phyloP scores from a whole-genome alignment of 1,284 basidiomycete species.

The Ustilago bromivora region DNA sequence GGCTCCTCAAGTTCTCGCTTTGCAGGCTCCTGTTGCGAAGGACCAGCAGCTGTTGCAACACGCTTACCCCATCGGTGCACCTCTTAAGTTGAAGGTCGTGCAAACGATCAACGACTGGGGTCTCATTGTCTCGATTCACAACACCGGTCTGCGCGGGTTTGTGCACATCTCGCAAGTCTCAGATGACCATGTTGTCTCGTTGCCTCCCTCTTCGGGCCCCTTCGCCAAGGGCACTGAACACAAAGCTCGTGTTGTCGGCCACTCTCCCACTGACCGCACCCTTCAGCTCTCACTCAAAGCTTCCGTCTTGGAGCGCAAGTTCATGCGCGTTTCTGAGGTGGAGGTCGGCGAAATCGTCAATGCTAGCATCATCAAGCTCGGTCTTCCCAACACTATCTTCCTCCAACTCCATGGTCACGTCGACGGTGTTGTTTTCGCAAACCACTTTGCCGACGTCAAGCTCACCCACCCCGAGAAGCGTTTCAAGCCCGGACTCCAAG shows the following conservation, averaged over 20 bases:
- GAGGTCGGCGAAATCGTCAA: constrained; percentile 60
- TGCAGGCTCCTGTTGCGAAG: constrained; percentile 46
- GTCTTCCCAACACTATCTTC: constrained; percentile 62
- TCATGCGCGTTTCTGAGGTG: constrained; percentile 86
- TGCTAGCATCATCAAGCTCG: constrained; percentile 57
- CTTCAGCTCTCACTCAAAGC: constrained; percentile 86
- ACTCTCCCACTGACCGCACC: constrained; percentile 87
- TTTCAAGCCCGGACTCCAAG: constrained; percentile 84
- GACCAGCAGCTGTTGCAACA: constrained; percentile 46
- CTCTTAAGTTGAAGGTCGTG: constrained; percentile 53
- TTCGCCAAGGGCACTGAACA: constrained; percentile 72
- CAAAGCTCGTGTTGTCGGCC: constrained; percentile 87
- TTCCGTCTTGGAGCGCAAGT: constrained; percentile 85
- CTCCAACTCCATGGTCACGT: constrained; percentile 64
- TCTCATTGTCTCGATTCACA: constrained; percentile 55
- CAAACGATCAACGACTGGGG: constrained; percentile 65
- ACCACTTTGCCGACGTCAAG: constrained; percentile 87
- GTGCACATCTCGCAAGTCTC: constrained; percentile 85
- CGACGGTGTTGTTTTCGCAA: constrained; percentile 92
- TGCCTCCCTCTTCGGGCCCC: constrained; percentile 73
- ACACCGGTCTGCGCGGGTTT: constrained; percentile 54
- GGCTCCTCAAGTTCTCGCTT: constrained; percentile 56
- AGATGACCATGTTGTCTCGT: constrained; percentile 85
- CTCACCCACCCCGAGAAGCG: constrained; percentile 80
- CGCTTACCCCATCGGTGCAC: constrained; percentile 61